Percentiles rank a stretch among this genome's conserved stretches.
phyloP scores from a whole-genome alignment of 805 yeast genomes.

The Candida maltosa region DNA sequence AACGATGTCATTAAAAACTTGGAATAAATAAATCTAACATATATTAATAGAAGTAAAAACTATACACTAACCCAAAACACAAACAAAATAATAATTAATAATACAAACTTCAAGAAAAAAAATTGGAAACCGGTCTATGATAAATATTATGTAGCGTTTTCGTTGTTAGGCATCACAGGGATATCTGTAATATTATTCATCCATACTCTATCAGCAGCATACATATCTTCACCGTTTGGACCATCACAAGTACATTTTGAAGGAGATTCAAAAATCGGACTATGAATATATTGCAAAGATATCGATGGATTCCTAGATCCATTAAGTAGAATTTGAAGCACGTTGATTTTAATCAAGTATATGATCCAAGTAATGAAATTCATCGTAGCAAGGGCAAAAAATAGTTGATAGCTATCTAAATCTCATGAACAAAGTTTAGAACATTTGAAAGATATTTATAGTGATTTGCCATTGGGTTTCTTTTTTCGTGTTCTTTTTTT shows the following conservation, averaged over 20 bases:
- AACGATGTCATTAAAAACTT: slow-evolving; percentile 1
- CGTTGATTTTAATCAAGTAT: slow-evolving; percentile 34
- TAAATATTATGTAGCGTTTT: too few species aligned
- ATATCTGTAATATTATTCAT: slow-evolving; percentile 30
- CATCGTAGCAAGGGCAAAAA: slow-evolving; percentile 16
- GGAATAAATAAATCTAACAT: not conserved
- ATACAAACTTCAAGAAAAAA: too few species aligned
- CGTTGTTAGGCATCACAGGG: too few species aligned
- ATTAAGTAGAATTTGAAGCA: slow-evolving; percentile 32
- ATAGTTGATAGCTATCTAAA: not conserved
- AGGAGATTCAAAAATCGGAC: slow-evolving; percentile 28
- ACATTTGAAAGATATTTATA: not conserved
- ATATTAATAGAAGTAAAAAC: too few species aligned
- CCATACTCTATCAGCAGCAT: slow-evolving; percentile 18
- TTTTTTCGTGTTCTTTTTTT: not conserved
- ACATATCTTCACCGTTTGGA: slow-evolving; percentile 13
- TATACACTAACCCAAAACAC: slow-evolving; percentile 1
- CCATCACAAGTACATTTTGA: slow-evolving; percentile 19
- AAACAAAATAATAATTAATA: too few species aligned
- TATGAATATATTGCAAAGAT: slow-evolving; percentile 28
- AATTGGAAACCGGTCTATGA: too few species aligned
- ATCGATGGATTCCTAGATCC: slow-evolving; percentile 31
- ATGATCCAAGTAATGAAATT: slow-evolving; percentile 28
- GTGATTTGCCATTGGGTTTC: slow-evolving; percentile 1
- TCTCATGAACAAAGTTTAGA: too few species aligned